Percentiles rank a stretch among this genome's conserved stretches.
Evolutionary conservation across 176 grass and related monocot species (phyloP).

Genomic region (Ensete glaucum): DNA sequence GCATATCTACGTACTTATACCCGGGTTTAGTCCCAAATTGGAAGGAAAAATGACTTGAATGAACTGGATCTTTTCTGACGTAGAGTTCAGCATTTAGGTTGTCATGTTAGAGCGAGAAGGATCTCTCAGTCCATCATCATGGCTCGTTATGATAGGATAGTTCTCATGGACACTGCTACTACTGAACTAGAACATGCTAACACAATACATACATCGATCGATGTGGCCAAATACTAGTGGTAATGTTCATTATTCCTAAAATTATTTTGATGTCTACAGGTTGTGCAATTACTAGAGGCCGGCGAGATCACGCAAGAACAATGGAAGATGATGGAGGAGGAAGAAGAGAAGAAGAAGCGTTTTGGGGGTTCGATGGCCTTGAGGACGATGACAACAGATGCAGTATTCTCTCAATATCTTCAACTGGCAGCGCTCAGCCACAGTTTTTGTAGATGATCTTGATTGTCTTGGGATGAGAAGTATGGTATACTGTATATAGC

Average conservation of each 20-base stretch:
- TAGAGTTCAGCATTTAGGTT: no score
- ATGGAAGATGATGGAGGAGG: conserved; percentile 16
- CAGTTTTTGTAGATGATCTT: neutral
- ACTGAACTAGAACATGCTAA: neutral
- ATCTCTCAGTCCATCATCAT: no score
- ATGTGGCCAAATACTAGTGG: neutral
- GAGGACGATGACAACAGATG: conserved; percentile 1
- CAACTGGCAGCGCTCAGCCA: conserved; percentile 1
- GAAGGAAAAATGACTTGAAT: no score
- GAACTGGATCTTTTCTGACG: no score
- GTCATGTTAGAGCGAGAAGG: no score
- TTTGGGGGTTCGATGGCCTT: conserved; percentile 15
- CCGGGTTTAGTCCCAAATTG: no score
- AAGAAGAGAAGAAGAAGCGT: conserved; percentile 6
- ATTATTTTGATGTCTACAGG: conserved; percentile 2
- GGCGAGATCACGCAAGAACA: conserved; percentile 4
- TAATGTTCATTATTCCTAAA: neutral
- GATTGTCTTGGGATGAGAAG: no score
- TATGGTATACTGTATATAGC: no score
- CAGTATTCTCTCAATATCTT: conserved; percentile 5
- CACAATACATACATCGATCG: neutral
- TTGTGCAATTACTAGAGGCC: conserved; percentile 3
- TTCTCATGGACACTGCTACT: no score
- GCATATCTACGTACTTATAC: no score
- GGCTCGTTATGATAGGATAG: no score